Conservation (phyloP, 2,329 filamentous ascomycete species). For the Atkinsonella texensis region DNA sequence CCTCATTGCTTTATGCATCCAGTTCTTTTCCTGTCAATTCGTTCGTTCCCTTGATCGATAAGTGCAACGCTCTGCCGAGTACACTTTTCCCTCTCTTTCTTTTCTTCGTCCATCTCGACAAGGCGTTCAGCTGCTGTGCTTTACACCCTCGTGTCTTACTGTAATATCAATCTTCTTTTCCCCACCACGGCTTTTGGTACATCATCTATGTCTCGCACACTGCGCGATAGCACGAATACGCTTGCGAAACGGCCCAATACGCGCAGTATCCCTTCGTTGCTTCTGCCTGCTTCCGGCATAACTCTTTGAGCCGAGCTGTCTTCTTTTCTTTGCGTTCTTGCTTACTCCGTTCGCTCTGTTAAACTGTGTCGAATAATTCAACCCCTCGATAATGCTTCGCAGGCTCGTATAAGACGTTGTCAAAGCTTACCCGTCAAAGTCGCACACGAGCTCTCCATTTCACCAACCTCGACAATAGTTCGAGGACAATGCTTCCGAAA, state of each 20-base stretch:
- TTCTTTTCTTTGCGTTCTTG: not conserved
- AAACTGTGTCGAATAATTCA: not conserved
- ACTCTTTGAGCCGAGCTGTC: not conserved
- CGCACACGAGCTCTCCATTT: slow-evolving; percentile 3
- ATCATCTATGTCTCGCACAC: not conserved
- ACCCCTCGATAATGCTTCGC: slow-evolving; percentile 10
- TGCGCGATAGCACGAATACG: not conserved
- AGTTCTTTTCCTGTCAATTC: not conserved
- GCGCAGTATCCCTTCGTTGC: slow-evolving; percentile 3
- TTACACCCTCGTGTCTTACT: not conserved
- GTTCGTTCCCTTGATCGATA: not conserved
- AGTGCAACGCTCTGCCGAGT: not conserved
- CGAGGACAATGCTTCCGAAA: slow-evolving; percentile 21
- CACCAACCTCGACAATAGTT: slow-evolving; percentile 3
- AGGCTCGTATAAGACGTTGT: slow-evolving; percentile 8
- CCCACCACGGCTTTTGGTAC: not conserved
- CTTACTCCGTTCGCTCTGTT: not conserved
- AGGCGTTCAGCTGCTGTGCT: not conserved
- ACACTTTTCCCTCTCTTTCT: not conserved
- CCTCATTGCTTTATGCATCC: slow-evolving; percentile 1
- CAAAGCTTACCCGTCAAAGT: slow-evolving; percentile 10
- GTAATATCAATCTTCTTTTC: not conserved
- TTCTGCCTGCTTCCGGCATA: not conserved
- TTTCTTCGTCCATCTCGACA: not conserved
- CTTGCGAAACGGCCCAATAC: not conserved